Evolutionary conservation across 2,329 filamentous ascomycete species (phyloP).

Genomic region (Pestalotiopsis sp.): DNA sequence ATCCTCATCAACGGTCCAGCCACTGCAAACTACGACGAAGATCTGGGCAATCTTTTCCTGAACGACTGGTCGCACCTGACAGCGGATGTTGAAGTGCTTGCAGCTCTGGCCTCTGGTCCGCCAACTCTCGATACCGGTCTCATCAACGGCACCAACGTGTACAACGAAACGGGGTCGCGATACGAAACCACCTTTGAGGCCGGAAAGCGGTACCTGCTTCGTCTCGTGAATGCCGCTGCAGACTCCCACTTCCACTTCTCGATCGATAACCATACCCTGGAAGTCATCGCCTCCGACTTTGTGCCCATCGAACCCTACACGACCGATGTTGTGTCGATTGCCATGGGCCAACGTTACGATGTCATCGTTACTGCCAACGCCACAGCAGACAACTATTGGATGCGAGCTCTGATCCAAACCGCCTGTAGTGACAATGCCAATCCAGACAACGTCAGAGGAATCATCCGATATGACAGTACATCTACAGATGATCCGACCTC

Average conservation of each 20-base stretch:
- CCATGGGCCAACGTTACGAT: slow-evolving; percentile 43
- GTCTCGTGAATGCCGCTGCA: slow-evolving; percentile 49
- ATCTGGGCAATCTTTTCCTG: slow-evolving; percentile 61
- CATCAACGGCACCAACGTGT: slow-evolving; percentile 34
- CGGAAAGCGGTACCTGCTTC: slow-evolving; percentile 44
- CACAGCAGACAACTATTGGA: slow-evolving; percentile 46
- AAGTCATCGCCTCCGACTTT: slow-evolving; percentile 59
- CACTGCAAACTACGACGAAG: slow-evolving; percentile 62
- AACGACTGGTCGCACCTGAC: slow-evolving; percentile 60
- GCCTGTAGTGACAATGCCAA: slow-evolving; percentile 43
- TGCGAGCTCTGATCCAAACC: slow-evolving; percentile 45
- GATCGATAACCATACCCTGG: slow-evolving; percentile 59
- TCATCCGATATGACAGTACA: slow-evolving; percentile 43
- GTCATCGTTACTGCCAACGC: slow-evolving; percentile 46
- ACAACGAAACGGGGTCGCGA: slow-evolving; percentile 34
- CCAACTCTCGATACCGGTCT: slow-evolving; percentile 45
- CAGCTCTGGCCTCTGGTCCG: slow-evolving; percentile 31
- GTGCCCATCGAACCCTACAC: slow-evolving; percentile 59
- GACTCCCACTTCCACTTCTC: slow-evolving; percentile 49
- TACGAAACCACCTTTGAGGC: slow-evolving; percentile 40
- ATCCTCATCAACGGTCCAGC: slow-evolving; percentile 65
- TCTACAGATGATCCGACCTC: slow-evolving; percentile 20
- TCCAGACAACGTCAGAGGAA: slow-evolving; percentile 47
- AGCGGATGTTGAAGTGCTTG: slow-evolving; percentile 38
- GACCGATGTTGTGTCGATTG: slow-evolving; percentile 42